Evolutionary conservation across 192 early-diverging fungal species (phyloP), one percentile per base, ranked within the genome.

Genomic region (Coemansia sp.): DNA sequence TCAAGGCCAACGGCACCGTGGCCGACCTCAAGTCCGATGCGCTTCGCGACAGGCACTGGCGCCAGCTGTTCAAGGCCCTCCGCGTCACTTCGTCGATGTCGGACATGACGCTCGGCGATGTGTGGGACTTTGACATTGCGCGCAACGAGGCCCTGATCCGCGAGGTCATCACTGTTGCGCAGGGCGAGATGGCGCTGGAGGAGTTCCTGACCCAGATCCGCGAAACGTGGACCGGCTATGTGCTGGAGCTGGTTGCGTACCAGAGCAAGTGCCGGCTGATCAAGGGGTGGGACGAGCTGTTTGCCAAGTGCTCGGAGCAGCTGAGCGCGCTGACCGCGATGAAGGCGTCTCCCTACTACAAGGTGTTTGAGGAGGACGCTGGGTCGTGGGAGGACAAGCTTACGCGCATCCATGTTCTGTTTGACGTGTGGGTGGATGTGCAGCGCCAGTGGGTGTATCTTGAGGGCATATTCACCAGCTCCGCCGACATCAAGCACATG

Each of bases 381-480:
- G 73, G 85, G 4, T 71, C 88, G 13, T 97, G 96, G 95, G 97
- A 99, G 75, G 96, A 99, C 67, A 95, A 95, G 72, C 85, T 99
- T 57, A 99, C 95, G 75, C 90, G 95, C 36, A 88, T 99, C 42
- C 95, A 98, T 70, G 85, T 94, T 41, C 88, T 99, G 45, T 96
- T 99, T 74, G 97, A 99, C 85, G 92, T 98, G 6, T 99, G 98
- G 98, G 96, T 98, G 52, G 97, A 99, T 78, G 98, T 99, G 41
- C 98, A 99, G 84, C 90, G 98, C 45, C 98, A 99, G 74, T 99
- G 97, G 96, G 98, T 99, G 19, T 99, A 99, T 71, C 82, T 99
- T 42, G 96, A 99, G 73, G 98, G 97, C 42, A 98, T 99, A 59
- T 99, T 99, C 72, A 90, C 93, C 43, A 91, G 94, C 59, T 96